Base-by-base conservation (phyloP, 129 eudicot genomes). In the Saposhnikovia divaricata region DNA sequence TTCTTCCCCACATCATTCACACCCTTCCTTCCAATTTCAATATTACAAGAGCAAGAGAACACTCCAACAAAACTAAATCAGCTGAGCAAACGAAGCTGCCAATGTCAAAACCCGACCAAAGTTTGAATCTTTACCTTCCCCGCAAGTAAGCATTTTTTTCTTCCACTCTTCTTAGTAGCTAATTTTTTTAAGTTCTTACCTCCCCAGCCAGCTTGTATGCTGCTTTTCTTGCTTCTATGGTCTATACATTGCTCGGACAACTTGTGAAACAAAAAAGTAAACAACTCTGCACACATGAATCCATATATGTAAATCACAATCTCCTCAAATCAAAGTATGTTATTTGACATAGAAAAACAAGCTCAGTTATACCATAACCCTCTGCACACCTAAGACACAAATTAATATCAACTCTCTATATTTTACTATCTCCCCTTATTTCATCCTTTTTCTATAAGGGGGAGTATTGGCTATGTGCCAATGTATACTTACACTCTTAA, bases 391-490 rank as follows among this genome's bases (percentile, higher is more conserved):
- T 51, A 76, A 77, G 42, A 78, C 75, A 80, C 72, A 74, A 73
- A 61, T 69, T 77, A 85, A 89, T 81, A 72, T 81, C 80, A 82
- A 81, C 90, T 81, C 80, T 83, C 37, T 87, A 82, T 77, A 74
- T 80, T 79, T 83, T 80, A 72, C 75, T 63, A 38, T 57, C 81
- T 77, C 77, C 79, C 80, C 85, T 75, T 75, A 46, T 90, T 87
- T 83, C 80, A 77, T 80, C 80, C 85, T 80, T 77, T 79, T 82
- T 73, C 39, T 87, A 78, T 55, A 40, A 85, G 78, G 86, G 87
- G 84, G 74, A 72, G 78, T 78, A 88, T 69, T 82, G 88, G 91
- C 89, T 86, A 87, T 84, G 68, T 85, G 93, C 97, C 87, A 75
- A 76, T 80, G 82, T 88, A 78, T 89, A 82, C 78, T 87, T 88